These are phyloP conservation scores for Leucogyrophana mollusca DNA, from an alignment of 768 basidiomycete species.

Conservation along the genomic window DNA sequence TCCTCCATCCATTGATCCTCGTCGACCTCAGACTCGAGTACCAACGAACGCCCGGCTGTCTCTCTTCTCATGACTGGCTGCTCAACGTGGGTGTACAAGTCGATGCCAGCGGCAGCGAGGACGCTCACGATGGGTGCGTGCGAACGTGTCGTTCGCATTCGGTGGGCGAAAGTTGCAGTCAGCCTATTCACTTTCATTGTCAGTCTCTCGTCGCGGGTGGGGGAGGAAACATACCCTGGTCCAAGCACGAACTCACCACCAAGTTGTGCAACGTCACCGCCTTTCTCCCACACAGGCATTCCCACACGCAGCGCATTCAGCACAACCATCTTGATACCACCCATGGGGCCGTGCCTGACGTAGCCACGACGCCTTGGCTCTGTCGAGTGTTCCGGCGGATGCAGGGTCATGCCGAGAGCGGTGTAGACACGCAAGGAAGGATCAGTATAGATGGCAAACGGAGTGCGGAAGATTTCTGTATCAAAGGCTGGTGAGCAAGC, in stretches of 20 bases:
- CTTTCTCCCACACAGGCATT: conserved; percentile 82
- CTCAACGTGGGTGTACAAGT: conserved; percentile 19
- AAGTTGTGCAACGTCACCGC: conserved; percentile 74
- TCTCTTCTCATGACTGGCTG: conserved; percentile 10
- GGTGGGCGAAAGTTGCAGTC: conserved; percentile 72
- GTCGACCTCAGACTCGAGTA: conserved; percentile 13
- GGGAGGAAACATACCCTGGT: conserved; percentile 53
- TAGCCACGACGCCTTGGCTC: conserved; percentile 54
- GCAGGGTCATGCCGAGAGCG: conserved; percentile 72
- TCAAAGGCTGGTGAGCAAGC: neutral
- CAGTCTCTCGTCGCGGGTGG: too few species aligned
- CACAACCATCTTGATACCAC: conserved; percentile 75
- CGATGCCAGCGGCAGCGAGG: conserved; percentile 58
- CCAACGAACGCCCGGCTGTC: conserved; percentile 1
- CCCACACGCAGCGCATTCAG: conserved; percentile 66
- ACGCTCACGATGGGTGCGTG: conserved; percentile 75
- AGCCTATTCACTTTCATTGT: too few species aligned
- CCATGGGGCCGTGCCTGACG: conserved; percentile 60
- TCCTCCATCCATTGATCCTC: conserved; percentile 36
- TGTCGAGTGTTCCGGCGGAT: conserved; percentile 40
- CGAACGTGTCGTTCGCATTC: conserved; percentile 75
- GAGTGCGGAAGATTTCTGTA: conserved; percentile 65
- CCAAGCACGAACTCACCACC: conserved; percentile 88
- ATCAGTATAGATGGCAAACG: conserved; percentile 79
- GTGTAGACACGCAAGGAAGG: conserved; percentile 67